These are phyloP conservation scores for Phytopythium mirpurense DNA, from an alignment of 352 stramenopile species.

Conservation along the genomic window DNA sequence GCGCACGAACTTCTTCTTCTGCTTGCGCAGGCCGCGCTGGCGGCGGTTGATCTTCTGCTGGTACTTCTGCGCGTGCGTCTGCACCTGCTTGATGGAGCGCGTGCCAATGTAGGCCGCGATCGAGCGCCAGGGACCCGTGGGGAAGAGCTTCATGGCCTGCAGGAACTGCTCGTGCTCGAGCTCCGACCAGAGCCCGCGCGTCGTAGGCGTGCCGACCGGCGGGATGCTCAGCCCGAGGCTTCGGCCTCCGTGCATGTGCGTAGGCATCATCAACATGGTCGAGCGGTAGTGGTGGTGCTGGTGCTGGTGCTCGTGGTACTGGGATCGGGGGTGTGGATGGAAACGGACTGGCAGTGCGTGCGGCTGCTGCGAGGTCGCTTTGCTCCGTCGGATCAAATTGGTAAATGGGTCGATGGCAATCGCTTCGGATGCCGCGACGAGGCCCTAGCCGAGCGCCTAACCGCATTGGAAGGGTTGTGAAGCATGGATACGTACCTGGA, in stretches of 20 bases:
- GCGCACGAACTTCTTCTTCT: slow-evolving; percentile 78
- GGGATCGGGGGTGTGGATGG: too few species aligned
- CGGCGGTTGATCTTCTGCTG: slow-evolving; percentile 80
- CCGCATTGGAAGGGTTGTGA: background rate
- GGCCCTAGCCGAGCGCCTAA: background rate
- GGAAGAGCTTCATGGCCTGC: slow-evolving; percentile 78
- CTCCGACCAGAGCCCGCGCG: slow-evolving; percentile 66
- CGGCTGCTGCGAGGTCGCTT: slow-evolving; percentile 8
- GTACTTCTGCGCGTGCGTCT: slow-evolving; percentile 86
- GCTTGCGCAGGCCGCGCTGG: slow-evolving; percentile 73
- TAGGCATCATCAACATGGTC: slow-evolving; percentile 29
- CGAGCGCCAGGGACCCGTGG: slow-evolving; percentile 61
- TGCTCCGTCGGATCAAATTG: slow-evolving; percentile 27
- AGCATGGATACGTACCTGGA: background rate
- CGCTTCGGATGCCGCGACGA: background rate
- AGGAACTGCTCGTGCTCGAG: slow-evolving; percentile 80
- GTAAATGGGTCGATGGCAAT: slow-evolving; percentile 17
- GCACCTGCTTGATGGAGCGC: slow-evolving; percentile 78
- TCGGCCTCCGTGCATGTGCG: slow-evolving; percentile 10
- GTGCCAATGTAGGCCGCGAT: slow-evolving; percentile 75
- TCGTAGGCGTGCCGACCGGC: slow-evolving; percentile 28
- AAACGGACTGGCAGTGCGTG: background rate
- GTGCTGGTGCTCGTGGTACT: too few species aligned
- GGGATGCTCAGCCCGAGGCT: slow-evolving; percentile 11
- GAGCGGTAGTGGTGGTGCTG: slow-evolving; percentile 12